Conservation (phyloP, 2,329 filamentous ascomycete genomes). For the Penicillium digitatum region DNA sequence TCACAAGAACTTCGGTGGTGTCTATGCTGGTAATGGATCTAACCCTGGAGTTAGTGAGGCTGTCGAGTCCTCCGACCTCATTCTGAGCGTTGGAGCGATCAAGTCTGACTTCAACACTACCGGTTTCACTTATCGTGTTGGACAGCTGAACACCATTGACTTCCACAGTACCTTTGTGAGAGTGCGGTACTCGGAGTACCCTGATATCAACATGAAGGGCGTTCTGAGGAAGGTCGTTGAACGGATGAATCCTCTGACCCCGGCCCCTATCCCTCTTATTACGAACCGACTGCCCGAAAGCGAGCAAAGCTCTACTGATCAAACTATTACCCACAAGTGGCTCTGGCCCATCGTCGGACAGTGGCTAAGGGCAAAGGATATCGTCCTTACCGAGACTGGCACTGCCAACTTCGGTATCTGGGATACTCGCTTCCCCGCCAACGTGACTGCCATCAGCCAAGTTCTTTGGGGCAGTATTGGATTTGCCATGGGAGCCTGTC, state of each 20-base stretch:
- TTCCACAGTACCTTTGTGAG: constrained; percentile 72
- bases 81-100: constrained; percentile 44
- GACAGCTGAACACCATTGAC: constrained; percentile 75
- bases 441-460: constrained; percentile 77
- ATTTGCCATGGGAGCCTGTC: constrained; percentile 59
- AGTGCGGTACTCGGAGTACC: constrained; percentile 76
- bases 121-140: constrained; percentile 78
- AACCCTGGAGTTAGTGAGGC: constrained; percentile 48
- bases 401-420: constrained; percentile 86
- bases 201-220: constrained; percentile 72
- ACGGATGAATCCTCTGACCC: constrained; percentile 54
- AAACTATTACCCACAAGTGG: constrained; percentile 48
- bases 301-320: constrained; percentile 31
- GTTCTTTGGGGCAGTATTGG: constrained; percentile 69
- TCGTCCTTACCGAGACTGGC: constrained; percentile 81
- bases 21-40: constrained; percentile 77
- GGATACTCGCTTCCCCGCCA: constrained; percentile 72
- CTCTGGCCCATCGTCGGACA: constrained; percentile 74
- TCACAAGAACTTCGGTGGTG: constrained; percentile 71
- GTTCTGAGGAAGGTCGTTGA: constrained; percentile 69
- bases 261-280: constrained; percentile 51
- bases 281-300: constrained; percentile 50
- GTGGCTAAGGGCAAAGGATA: constrained; percentile 68
- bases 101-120: constrained; percentile 51
- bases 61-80: constrained; percentile 41